These are phyloP conservation scores for Sugiyamaella qingdaonensis DNA, from an alignment of 805 yeast genomes.

Conservation along the genomic window DNA sequence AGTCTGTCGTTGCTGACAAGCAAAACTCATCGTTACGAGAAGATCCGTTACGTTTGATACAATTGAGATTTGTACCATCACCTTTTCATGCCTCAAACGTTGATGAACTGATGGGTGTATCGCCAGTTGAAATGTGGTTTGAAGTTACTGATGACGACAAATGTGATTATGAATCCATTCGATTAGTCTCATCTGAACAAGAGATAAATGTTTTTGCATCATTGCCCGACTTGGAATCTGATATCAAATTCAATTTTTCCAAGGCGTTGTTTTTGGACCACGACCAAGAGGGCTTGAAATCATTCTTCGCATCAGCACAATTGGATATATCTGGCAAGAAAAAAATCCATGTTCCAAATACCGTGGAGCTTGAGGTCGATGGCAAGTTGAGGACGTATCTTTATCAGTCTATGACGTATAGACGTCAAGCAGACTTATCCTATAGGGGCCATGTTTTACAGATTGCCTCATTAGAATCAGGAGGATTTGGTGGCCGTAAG, in stretches of 20 bases:
- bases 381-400: conserved; percentile 41
- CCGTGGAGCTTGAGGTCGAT: conserved; percentile 37
- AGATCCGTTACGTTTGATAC: conserved; percentile 33
- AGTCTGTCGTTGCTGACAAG: background rate
- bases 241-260: conserved; percentile 42
- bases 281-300: conserved; percentile 41
- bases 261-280: conserved; percentile 28
- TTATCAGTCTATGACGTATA: conserved; percentile 41
- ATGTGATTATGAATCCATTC: conserved; percentile 39
- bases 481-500: conserved; percentile 51
- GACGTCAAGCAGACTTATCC: conserved; percentile 44
- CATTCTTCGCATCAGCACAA: conserved; percentile 38
- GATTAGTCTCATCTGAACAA: conserved; percentile 42
- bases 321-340: conserved; percentile 40
- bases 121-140: conserved; percentile 57
- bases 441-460: conserved; percentile 38
- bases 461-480: conserved; percentile 51
- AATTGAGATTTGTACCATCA: conserved; percentile 45
- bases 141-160: conserved; percentile 37
- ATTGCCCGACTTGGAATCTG: conserved; percentile 40
- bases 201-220: conserved; percentile 43
- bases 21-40: background rate
- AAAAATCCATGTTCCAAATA: conserved; percentile 38
- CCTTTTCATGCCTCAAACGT: conserved; percentile 29
- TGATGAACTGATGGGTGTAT: conserved; percentile 34